These are phyloP conservation scores for Dioscorea alata DNA, from an alignment of 106 monocot genomes.

Conservation along the genomic window DNA sequence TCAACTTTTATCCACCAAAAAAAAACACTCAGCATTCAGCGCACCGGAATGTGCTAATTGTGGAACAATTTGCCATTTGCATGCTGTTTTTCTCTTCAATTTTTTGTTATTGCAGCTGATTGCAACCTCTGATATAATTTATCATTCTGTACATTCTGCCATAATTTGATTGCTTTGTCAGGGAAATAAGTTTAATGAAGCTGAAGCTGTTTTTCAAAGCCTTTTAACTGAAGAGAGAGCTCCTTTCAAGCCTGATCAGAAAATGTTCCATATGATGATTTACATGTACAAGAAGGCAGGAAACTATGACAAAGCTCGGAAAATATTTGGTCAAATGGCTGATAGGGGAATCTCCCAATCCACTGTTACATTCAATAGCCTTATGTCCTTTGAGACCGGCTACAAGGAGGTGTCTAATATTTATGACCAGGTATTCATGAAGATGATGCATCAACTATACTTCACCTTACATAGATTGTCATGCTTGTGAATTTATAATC, in stretches of 20 bases:
- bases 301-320: conserved; percentile 78
- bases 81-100: too few species aligned
- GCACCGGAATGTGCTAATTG: too few species aligned
- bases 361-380: conserved; percentile 88
- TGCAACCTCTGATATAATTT: too few species aligned
- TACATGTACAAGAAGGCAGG: conserved; percentile 96
- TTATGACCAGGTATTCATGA: conserved; percentile 77
- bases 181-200: conserved; percentile 77
- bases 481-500: background rate
- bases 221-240: conserved; percentile 65
- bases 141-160: too few species aligned
- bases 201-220: conserved; percentile 64
- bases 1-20: too few species aligned
- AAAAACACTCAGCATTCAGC: too few species aligned
- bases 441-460: background rate
- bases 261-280: conserved; percentile 99
- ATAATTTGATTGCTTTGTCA: conserved; percentile 10
- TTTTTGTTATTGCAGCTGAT: too few species aligned
- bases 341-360: conserved; percentile 65
- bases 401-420: conserved; percentile 95
- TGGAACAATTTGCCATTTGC: too few species aligned
- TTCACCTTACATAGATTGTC: background rate
- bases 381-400: conserved; percentile 94
- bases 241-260: conserved; percentile 90
- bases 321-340: conserved; percentile 76